phyloP scores from a whole-genome alignment of 140 eudicot genomes.

The Erigeron philadelphicus region DNA sequence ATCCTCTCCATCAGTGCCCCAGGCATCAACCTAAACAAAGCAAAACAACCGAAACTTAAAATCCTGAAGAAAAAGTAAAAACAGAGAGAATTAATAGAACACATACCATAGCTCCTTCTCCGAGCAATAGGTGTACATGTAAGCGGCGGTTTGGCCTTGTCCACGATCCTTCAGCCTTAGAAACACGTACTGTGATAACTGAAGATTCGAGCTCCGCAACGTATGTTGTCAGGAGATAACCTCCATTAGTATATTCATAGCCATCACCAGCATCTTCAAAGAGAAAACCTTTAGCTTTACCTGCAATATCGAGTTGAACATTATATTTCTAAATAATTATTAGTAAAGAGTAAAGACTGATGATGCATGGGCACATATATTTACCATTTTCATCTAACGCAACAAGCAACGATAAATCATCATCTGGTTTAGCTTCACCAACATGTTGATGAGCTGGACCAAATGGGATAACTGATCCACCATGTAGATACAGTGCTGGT shows the following conservation, averaged over 20 bases:
- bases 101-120: conserved; percentile 74
- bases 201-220: conserved; percentile 67
- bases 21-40: conserved; percentile 62
- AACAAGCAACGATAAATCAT: conserved; percentile 68
- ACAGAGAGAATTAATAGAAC: background rate
- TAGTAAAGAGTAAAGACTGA: background rate
- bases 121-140: conserved; percentile 68
- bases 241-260: conserved; percentile 62
- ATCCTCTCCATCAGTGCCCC: conserved; percentile 74
- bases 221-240: conserved; percentile 71
- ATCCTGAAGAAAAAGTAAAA: background rate
- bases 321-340: background rate
- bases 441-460: conserved; percentile 75
- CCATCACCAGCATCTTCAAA: conserved; percentile 99
- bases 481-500: conserved; percentile 72
- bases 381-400: conserved; percentile 79
- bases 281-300: conserved; percentile 75
- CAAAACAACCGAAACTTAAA: background rate
- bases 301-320: background rate
- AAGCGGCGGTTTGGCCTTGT: conserved; percentile 73
- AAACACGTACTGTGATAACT: conserved; percentile 51
- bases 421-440: conserved; percentile 69
- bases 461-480: conserved; percentile 87
- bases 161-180: conserved; percentile 68
- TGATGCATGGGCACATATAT: background rate